A percentile compares a stretch with the other conserved stretches of the same genome.
These are phyloP conservation scores for Postia placenta DNA, from an alignment of 768 basidiomycete species.

Conservation along the genomic window DNA sequence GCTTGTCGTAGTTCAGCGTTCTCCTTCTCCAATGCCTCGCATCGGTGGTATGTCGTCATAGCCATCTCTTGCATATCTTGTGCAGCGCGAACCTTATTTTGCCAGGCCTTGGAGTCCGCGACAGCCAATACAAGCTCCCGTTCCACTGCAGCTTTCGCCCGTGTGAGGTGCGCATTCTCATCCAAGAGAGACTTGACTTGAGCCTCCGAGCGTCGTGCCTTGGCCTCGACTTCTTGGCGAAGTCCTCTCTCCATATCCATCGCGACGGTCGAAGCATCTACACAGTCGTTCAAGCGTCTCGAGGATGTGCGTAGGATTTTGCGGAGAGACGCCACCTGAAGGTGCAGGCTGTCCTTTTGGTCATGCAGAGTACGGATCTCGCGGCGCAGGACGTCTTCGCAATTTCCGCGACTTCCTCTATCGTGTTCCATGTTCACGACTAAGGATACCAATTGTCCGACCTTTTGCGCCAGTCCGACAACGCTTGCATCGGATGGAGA, in stretches of 20 bases:
- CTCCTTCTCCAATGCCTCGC: conserved; percentile 16
- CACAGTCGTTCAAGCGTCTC: conserved; percentile 3
- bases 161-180: not conserved
- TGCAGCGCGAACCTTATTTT: conserved; percentile 7
- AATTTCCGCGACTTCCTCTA: not conserved
- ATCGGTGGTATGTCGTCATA: conserved; percentile 12
- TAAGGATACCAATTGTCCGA: not conserved
- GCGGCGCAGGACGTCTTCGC: not conserved
- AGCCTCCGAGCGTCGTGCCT: not conserved
- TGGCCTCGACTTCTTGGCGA: not conserved
- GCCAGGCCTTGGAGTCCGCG: conserved; percentile 12
- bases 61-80: conserved; percentile 17
- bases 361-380: conserved; percentile 2
- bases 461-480: not conserved
- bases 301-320: not conserved
- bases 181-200: not conserved
- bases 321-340: conserved; percentile 1
- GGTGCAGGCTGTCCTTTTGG: conserved; percentile 5
- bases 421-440: not conserved
- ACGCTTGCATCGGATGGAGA: not conserved
- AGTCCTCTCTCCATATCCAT: conserved; percentile 8
- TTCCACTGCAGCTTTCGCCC: not conserved
- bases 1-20: conserved; percentile 14
- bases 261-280: conserved; percentile 1
- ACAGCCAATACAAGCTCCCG: conserved; percentile 2